A percentile compares a stretch with the other conserved stretches of the same genome.
These are phyloP conservation scores for Tirmania nivea DNA, from an alignment of 495 filamentous ascomycete species.

Conservation along the genomic window DNA sequence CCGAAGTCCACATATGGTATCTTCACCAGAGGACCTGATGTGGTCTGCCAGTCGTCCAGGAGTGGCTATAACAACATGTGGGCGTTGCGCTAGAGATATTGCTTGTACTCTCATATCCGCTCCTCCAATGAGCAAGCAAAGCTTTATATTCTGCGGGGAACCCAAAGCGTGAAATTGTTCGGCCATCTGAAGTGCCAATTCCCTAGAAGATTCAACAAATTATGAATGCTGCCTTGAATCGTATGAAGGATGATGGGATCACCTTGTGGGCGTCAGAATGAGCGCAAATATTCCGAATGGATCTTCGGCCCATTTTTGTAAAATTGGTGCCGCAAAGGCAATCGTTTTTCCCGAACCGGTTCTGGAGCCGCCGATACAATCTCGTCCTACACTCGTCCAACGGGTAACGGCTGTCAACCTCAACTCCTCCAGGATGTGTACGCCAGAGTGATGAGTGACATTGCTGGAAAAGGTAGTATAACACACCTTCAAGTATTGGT, in stretches of 20 bases:
- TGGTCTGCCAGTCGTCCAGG: slow-evolving; percentile 89
- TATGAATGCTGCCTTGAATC: too few species aligned
- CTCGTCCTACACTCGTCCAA: not conserved
- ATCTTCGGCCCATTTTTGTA: slow-evolving; percentile 84
- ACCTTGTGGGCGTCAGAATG: slow-evolving; percentile 75
- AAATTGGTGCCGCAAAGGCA: slow-evolving; percentile 78
- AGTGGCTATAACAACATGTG: slow-evolving; percentile 85
- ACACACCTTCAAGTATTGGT: slow-evolving; percentile 54
- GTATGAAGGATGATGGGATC: slow-evolving; percentile 3
- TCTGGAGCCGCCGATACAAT: slow-evolving; percentile 58
- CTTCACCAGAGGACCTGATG: slow-evolving; percentile 68
- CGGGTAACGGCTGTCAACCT: too few species aligned
- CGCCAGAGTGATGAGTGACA: too few species aligned
- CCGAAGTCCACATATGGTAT: slow-evolving; percentile 61
- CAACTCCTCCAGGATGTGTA: too few species aligned
- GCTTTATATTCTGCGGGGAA: slow-evolving; percentile 62
- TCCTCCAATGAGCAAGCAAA: slow-evolving; percentile 70
- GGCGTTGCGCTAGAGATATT: slow-evolving; percentile 51
- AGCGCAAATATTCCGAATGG: slow-evolving; percentile 78
- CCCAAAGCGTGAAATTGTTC: slow-evolving; percentile 89
- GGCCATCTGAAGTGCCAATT: slow-evolving; percentile 85
- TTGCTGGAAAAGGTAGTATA: not conserved
- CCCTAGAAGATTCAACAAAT: slow-evolving; percentile 25
- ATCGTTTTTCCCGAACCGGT: slow-evolving; percentile 99
- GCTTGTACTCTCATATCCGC: slow-evolving; percentile 84